Evolutionary conservation across 73 alveolate species (phyloP).

Genomic region (Vitrella brassicaformis): DNA sequence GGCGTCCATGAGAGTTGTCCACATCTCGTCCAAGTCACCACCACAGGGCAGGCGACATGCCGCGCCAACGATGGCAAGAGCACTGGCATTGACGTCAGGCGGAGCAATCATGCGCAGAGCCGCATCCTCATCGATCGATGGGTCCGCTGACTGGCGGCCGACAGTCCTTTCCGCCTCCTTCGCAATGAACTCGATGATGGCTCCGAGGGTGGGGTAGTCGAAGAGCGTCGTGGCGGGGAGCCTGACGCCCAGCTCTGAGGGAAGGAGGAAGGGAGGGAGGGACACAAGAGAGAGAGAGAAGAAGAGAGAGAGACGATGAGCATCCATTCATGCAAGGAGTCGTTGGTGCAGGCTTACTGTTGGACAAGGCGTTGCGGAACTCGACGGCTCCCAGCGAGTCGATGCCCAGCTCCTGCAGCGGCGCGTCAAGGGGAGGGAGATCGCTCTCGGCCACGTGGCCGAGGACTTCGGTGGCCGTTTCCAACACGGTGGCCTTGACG

Average conservation of each 20-base stretch:
- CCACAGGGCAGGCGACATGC: constrained; percentile 1
- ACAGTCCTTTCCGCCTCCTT: too few relatives aligned
- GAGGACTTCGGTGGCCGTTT: background rate
- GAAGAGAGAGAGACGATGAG: constrained; percentile 8
- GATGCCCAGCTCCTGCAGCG: constrained; percentile 14
- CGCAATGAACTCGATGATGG: constrained; percentile 15
- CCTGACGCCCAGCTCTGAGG: background rate
- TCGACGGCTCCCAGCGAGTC: background rate
- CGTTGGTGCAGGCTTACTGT: too few relatives aligned
- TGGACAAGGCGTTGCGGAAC: background rate
- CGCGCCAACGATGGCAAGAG: too few relatives aligned
- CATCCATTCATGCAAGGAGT: background rate
- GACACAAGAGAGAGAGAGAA: background rate
- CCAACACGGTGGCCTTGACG: background rate
- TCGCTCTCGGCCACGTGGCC: background rate
- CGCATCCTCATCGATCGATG: too few relatives aligned
- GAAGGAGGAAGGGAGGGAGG: background rate
- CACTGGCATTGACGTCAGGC: too few relatives aligned
- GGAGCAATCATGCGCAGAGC: too few relatives aligned
- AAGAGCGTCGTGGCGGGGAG: constrained; percentile 24
- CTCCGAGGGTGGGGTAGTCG: constrained; percentile 29
- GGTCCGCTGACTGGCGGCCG: too few relatives aligned
- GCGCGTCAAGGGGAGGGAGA: constrained; percentile 8
- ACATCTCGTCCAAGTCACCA: too few relatives aligned
- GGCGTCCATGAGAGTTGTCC: background rate